Percentiles rank a stretch among this genome's conserved stretches.
Evolutionary conservation across 495 filamentous ascomycete genomes (phyloP).

Genomic region (Aspergillus steynii): DNA sequence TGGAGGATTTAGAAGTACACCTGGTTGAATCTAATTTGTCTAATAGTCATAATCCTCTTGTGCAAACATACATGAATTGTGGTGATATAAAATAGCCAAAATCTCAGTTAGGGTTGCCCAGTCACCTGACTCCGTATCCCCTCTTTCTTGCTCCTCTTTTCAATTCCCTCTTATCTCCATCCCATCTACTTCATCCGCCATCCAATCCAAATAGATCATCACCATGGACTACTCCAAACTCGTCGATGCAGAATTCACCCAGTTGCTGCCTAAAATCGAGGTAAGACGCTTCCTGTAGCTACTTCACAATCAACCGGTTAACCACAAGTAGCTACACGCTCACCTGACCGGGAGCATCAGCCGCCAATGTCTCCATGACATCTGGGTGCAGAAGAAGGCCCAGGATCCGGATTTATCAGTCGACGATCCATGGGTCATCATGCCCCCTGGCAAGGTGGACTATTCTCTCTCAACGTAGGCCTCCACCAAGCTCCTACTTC

Average conservation of each 20-base stretch:
- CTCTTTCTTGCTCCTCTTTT: not conserved
- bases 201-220: not conserved
- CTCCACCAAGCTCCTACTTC: slow-evolving; percentile 3
- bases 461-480: slow-evolving; percentile 69
- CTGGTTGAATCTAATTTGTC: too few relatives aligned
- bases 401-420: slow-evolving; percentile 48
- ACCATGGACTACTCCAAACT: slow-evolving; percentile 29
- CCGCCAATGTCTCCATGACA: slow-evolving; percentile 69
- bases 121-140: not conserved
- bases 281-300: slow-evolving; percentile 19
- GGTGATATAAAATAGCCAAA: too few relatives aligned
- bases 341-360: slow-evolving; percentile 83
- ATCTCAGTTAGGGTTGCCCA: not conserved
- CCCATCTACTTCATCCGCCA: not conserved
- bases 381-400: slow-evolving; percentile 64
- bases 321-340: slow-evolving; percentile 66
- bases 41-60: too few relatives aligned
- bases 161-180: not conserved
- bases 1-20: too few relatives aligned
- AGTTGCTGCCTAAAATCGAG: slow-evolving; percentile 42
- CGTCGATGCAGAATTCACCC: slow-evolving; percentile 35
- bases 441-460: slow-evolving; percentile 68
- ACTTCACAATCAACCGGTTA: not conserved
- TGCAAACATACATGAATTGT: too few relatives aligned
- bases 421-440: slow-evolving; percentile 66